Percentiles rank a stretch among this genome's conserved stretches.
Evolutionary conservation across 805 yeast genomes (phyloP).

Genomic region (Limtongia smithiae): DNA sequence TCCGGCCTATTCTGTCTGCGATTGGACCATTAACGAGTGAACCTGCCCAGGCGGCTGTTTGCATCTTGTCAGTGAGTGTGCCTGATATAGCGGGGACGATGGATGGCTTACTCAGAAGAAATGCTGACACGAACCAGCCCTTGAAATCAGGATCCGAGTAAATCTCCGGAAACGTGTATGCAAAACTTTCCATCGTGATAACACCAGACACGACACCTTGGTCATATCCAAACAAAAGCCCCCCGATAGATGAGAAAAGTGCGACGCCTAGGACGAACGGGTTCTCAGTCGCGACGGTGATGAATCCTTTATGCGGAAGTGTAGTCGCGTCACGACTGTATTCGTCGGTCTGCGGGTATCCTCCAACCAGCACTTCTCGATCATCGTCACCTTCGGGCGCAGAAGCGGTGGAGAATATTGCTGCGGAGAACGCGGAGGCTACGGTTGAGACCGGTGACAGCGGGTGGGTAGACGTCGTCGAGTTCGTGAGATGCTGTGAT

Average conservation of each 20-base stretch:
- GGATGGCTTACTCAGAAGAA: conserved; percentile 22
- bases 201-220: conserved; percentile 35
- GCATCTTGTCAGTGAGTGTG: no score
- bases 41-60: conserved; percentile 27
- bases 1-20: conserved; percentile 24
- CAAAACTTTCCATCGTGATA: conserved; percentile 32
- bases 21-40: conserved; percentile 20
- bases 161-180: conserved; percentile 23
- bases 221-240: conserved; percentile 34
- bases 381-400: no score
- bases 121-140: conserved; percentile 28
- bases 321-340: no score
- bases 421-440: no score
- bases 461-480: no score
- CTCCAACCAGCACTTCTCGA: no score
- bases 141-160: conserved; percentile 21
- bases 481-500: no score
- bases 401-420: no score
- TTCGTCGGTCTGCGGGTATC: no score
- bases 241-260: conserved; percentile 35
- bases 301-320: background rate
- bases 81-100: no score
- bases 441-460: no score
- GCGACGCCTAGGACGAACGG: conserved; percentile 31
- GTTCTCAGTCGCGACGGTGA: conserved; percentile 6